Percentiles rank a stretch among this genome's conserved stretches.
Evolutionary conservation across 768 basidiomycete species (phyloP).

Genomic region (Macrolepiota fuliginosa): DNA sequence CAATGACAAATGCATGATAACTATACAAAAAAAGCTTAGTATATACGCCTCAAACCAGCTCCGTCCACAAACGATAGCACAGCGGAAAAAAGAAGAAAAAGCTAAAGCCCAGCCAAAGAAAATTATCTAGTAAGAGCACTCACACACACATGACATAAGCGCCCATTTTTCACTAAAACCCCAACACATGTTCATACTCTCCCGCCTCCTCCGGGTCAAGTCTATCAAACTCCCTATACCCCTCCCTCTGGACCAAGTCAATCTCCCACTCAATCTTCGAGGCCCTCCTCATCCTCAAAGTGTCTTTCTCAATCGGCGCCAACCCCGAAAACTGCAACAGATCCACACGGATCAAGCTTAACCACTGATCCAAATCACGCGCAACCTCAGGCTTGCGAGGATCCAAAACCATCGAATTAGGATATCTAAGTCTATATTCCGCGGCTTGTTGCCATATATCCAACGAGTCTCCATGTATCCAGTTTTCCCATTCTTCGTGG

Average conservation of each 20-base stretch:
- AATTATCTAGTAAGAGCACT: neutral
- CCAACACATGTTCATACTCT: constrained; percentile 10
- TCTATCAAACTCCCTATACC: constrained; percentile 7
- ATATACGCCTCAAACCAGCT: neutral
- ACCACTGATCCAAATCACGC: neutral
- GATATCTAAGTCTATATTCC: neutral
- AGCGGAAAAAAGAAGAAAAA: neutral
- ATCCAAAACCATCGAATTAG: constrained; percentile 7
- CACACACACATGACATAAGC: neutral
- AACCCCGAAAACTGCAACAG: neutral
- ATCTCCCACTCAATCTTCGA: constrained; percentile 10
- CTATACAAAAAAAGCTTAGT: neutral
- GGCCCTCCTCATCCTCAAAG: neutral
- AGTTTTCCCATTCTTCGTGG: constrained; percentile 2
- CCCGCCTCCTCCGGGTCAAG: constrained; percentile 11
- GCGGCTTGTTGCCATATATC: constrained; percentile 5
- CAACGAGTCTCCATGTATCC: neutral
- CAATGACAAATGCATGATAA: neutral
- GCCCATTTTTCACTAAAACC: neutral
- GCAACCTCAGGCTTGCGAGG: neutral
- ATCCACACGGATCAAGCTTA: neutral
- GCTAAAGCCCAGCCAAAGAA: too few species aligned
- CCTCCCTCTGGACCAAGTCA: constrained; percentile 9
- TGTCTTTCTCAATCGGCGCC: neutral
- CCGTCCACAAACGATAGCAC: neutral